Base-by-base conservation (phyloP, 352 stramenopile species). In the Globisporangium perplexum region DNA sequence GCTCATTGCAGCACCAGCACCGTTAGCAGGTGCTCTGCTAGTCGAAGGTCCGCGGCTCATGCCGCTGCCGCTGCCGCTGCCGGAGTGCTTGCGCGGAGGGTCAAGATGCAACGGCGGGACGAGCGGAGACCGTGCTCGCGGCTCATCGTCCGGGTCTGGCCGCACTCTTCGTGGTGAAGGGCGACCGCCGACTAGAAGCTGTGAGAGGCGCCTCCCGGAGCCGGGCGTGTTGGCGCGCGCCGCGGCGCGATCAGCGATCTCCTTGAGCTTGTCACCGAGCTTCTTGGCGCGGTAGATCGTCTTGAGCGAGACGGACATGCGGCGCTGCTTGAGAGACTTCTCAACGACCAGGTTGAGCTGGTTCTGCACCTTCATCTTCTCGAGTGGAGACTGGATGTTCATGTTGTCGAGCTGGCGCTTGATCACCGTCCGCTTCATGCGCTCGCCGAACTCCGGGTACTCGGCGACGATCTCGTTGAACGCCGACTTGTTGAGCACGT, bases 401-500 rank as follows among this genome's bases (percentile, higher is more conserved):
- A 91, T 91, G 63, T 91, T 91, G 59, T 91, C 74, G 10, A 91
- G 58, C 52, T 91, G 81, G 3, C 81, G 69, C 47, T 91, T 86
- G 59, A 91, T 89, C 33, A 91, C 81, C 10, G 79, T 88, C 48
- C 74, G 68, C 57, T 91, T 91, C 76, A 92, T 88, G 30, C 76
- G 72, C 38, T 89, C 78, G 28, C 80, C 80, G 50, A 92, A 88
- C 56, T 92, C 76, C 0, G 81, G 78, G 55, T 88, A 87, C 52
- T 90, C 81, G 17, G 78, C 76, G 11, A 83, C 75, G 38, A 92
- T 92, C 50, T 92, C 81, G 52, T 92, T 86, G 63, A 89, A 92
- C 4, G 81, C 67, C 15, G 65, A 48, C 58, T 91, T 91, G 56
- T 74, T 91, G 33, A 91, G 71, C 47, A 89, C 72, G 47, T 91